Conservation (phyloP, 371 early-diverging fungal genomes). For the Parasitella parasitica region DNA sequence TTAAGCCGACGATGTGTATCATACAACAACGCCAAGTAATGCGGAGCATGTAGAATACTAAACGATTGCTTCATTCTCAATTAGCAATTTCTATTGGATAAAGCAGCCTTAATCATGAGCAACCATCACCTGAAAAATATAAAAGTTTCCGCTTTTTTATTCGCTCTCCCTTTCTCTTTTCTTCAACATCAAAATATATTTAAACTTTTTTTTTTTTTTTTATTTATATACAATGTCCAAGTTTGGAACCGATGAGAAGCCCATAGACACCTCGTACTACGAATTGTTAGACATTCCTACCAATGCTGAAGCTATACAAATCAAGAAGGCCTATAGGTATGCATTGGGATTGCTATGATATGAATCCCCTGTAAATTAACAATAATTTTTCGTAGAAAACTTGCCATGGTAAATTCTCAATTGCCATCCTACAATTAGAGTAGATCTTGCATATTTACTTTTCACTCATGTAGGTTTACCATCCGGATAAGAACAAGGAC, state of each 20-base stretch:
- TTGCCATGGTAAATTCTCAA: conserved; percentile 37
- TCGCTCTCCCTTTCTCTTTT: too few species aligned
- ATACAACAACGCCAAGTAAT: too few species aligned
- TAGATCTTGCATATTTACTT: background rate
- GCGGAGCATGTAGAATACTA: too few species aligned
- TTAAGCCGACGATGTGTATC: too few species aligned
- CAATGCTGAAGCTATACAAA: conserved; percentile 80
- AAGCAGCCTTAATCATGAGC: too few species aligned
- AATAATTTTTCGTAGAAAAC: conserved; percentile 27
- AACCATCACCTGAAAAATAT: too few species aligned
- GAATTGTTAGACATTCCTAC: conserved; percentile 82
- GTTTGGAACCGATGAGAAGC: conserved; percentile 69
- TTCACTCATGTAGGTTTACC: conserved; percentile 69
- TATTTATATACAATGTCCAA: conserved; percentile 28
- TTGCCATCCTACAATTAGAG: background rate
- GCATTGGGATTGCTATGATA: background rate
- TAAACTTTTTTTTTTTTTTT: background rate
- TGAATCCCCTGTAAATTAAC: background rate
- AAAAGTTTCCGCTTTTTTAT: too few species aligned
- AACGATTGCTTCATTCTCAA: too few species aligned
- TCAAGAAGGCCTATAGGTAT: conserved; percentile 94
- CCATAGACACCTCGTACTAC: conserved; percentile 80
- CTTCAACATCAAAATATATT: too few species aligned
- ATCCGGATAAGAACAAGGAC: conserved; percentile 95
- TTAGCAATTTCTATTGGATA: too few species aligned